Percentiles rank a stretch among this genome's conserved stretches.
These are phyloP conservation scores for Leccinellum rugosiceps DNA, from an alignment of 768 basidiomycete genomes.

Conservation along the genomic window DNA sequence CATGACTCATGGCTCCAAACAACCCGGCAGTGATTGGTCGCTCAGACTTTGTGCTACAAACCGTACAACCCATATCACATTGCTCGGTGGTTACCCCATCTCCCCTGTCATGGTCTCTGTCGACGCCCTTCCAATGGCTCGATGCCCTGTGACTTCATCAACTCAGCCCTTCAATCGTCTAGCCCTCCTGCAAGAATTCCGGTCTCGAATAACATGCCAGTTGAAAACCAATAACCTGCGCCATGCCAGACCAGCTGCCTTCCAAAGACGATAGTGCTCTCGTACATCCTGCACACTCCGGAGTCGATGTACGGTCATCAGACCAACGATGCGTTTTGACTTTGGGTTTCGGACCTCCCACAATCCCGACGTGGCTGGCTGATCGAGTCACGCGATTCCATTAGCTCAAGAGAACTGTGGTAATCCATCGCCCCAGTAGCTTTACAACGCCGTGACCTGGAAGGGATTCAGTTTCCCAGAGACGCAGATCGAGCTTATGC, in stretches of 20 bases:
- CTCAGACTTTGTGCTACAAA: neutral
- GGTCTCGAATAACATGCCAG: constrained; percentile 11
- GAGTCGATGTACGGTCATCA: constrained; percentile 10
- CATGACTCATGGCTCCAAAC: neutral
- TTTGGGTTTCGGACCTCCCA: neutral
- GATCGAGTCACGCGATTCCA: neutral
- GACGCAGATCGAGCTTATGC: neutral
- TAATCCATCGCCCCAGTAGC: constrained; percentile 12
- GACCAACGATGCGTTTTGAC: constrained; percentile 1
- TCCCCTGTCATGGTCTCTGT: neutral
- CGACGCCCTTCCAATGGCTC: neutral
- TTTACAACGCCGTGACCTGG: constrained; percentile 12
- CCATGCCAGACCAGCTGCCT: neutral
- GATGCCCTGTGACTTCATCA: constrained; percentile 1
- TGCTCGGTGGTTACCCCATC: neutral
- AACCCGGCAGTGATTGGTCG: neutral
- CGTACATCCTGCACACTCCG: constrained; percentile 8
- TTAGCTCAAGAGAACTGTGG: constrained; percentile 12
- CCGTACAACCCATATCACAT: neutral
- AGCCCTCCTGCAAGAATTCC: constrained; percentile 3
- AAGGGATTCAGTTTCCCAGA: constrained; percentile 9
- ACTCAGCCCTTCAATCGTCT: neutral
- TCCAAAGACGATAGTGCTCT: neutral
- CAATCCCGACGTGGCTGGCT: neutral
- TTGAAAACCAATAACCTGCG: constrained; percentile 7